phyloP scores from a whole-genome alignment of 2,329 filamentous ascomycete genomes.

The Penicillium sp. region DNA sequence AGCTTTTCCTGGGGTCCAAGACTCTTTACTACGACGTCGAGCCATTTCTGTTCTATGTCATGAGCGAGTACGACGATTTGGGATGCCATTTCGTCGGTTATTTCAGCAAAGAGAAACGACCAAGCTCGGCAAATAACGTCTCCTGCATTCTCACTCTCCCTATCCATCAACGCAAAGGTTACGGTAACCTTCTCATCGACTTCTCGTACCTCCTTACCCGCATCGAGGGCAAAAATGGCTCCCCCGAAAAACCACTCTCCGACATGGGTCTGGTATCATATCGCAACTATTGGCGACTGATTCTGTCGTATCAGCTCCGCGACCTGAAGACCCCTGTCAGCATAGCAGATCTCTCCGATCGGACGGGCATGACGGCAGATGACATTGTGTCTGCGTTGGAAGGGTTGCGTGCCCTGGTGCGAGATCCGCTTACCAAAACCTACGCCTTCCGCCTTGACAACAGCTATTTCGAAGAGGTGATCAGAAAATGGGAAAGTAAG shows the following conservation, averaged over 20 bases:
- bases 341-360: constrained; percentile 64
- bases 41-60: constrained; percentile 97
- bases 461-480: constrained; percentile 80
- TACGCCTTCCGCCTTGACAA: constrained; percentile 89
- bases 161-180: constrained; percentile 95
- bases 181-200: constrained; percentile 93
- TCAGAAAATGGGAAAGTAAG: constrained; percentile 84
- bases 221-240: constrained; percentile 89
- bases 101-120: constrained; percentile 97
- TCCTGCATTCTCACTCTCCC: constrained; percentile 95
- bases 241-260: constrained; percentile 93
- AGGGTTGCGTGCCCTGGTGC: constrained; percentile 80
- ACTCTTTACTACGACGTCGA: constrained; percentile 99
- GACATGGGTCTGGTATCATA: constrained; percentile 98
- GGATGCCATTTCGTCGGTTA: constrained; percentile 98
- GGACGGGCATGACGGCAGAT: constrained; percentile 92
- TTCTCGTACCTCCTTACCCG: constrained; percentile 96
- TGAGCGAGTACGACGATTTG: constrained; percentile 84
- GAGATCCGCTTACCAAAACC: constrained; percentile 80
- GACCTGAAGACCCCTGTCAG: constrained; percentile 57
- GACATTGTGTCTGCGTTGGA: constrained; percentile 94
- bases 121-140: constrained; percentile 93
- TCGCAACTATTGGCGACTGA: constrained; percentile 91
- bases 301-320: constrained; percentile 81
- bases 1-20: constrained; percentile 97